Conservation (phyloP, 2,329 filamentous ascomycete species). For the Fonsecaea monophora region DNA sequence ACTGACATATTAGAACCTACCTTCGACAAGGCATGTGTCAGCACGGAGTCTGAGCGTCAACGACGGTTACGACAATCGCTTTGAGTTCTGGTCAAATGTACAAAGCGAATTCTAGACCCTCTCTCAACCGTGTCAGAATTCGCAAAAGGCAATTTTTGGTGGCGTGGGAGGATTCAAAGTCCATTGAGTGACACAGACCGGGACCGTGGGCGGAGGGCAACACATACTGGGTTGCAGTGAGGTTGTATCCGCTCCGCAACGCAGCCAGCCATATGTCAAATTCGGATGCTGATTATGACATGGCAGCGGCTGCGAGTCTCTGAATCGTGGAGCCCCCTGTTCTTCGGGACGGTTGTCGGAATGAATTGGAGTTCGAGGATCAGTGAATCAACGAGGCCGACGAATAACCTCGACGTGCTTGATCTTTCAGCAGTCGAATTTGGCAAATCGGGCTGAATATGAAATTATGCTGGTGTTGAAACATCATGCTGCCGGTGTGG, state of each 20-base stretch:
- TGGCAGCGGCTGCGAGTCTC: conserved; percentile 18
- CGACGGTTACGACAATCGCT: background rate
- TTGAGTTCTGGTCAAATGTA: background rate
- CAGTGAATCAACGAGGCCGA: background rate
- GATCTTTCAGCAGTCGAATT: background rate
- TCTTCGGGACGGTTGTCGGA: conserved; percentile 1
- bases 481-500: background rate
- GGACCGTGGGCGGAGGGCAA: conserved; percentile 6
- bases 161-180: conserved; percentile 2
- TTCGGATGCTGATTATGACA: conserved; percentile 23
- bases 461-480: background rate
- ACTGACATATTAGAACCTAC: background rate
- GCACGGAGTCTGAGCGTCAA: background rate
- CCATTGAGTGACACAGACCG: conserved; percentile 11
- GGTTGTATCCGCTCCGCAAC: conserved; percentile 18
- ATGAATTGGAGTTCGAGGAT: background rate
- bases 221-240: conserved; percentile 14
- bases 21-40: background rate
- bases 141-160: background rate
- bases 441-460: background rate
- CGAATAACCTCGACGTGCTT: background rate
- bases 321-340: background rate
- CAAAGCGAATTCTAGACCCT: background rate
- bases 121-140: background rate
- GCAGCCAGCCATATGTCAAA: conserved; percentile 32